Evolutionary conservation across 495 filamentous ascomycete species (phyloP).

Genomic region (Pseudoneurospora amorphoporcata): DNA sequence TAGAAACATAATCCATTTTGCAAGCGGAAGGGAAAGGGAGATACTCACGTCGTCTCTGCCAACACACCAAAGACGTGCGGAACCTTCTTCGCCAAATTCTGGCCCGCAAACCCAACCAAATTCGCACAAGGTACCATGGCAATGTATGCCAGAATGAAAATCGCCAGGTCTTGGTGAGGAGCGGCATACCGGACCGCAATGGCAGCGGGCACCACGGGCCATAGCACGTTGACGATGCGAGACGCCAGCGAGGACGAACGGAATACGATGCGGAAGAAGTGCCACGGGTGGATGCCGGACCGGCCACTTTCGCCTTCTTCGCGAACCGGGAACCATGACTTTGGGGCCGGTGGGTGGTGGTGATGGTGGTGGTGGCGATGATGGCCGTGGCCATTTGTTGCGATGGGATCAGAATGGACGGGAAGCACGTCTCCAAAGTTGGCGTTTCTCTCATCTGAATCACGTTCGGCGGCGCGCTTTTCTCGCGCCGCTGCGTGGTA

Average conservation of each 20-base stretch:
- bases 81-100: constrained; percentile 70
- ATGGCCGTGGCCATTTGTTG: neutral
- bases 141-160: constrained; percentile 37
- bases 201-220: constrained; percentile 44
- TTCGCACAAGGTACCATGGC: constrained; percentile 85
- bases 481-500: neutral
- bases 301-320: constrained; percentile 35
- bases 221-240: constrained; percentile 37
- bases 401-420: neutral
- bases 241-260: constrained; percentile 31
- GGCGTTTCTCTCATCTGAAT: neutral
- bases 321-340: constrained; percentile 7
- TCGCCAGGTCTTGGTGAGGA: constrained; percentile 35
- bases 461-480: neutral
- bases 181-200: constrained; percentile 36
- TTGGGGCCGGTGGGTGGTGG: neutral
- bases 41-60: constrained; percentile 52
- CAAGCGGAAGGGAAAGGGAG: neutral
- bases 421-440: neutral
- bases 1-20: neutral
- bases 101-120: constrained; percentile 73
- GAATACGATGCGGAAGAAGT: constrained; percentile 33
- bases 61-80: constrained; percentile 70
- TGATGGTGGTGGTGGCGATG: neutral
- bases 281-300: constrained; percentile 31